Conservation (phyloP, 2,329 filamentous ascomycete genomes). For the Trichophaea hybrida region DNA sequence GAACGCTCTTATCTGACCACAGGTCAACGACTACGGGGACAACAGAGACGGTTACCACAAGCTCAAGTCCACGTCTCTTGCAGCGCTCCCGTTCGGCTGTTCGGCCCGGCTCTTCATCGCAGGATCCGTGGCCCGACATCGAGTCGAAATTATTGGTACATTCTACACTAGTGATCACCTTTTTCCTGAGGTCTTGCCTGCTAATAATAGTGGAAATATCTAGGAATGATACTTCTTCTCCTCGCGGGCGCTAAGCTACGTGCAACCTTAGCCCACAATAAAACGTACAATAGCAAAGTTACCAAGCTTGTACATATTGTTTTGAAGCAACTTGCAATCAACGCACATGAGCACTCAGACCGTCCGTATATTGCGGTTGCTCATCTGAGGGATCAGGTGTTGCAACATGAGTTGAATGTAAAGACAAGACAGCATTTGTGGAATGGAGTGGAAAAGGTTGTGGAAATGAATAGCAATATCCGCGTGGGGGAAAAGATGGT, state of each 20-base stretch:
- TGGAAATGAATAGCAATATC: constrained; percentile 89
- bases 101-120: constrained; percentile 63
- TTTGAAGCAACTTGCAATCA: constrained; percentile 64
- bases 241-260: constrained; percentile 31
- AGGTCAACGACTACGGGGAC: constrained; percentile 17
- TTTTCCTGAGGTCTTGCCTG: constrained; percentile 24
- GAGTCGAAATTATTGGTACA: constrained; percentile 63
- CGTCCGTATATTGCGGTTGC: constrained; percentile 65
- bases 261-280: constrained; percentile 31
- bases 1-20: constrained; percentile 24
- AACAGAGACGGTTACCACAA: constrained; percentile 24
- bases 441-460: constrained; percentile 65
- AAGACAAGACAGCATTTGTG: constrained; percentile 67
- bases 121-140: constrained; percentile 71
- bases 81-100: constrained; percentile 75
- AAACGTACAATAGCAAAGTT: constrained; percentile 55
- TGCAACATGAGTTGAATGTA: constrained; percentile 66
- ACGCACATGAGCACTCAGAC: constrained; percentile 53
- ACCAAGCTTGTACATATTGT: constrained; percentile 73
- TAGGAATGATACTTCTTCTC: constrained; percentile 31
- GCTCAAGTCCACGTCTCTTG: constrained; percentile 31
- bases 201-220: constrained; percentile 5
- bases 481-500: constrained; percentile 57
- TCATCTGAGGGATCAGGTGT: constrained; percentile 79
- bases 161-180: constrained; percentile 28